phyloP scores from a whole-genome alignment of 352 stramenopile species.

The Pythium phragmitis region DNA sequence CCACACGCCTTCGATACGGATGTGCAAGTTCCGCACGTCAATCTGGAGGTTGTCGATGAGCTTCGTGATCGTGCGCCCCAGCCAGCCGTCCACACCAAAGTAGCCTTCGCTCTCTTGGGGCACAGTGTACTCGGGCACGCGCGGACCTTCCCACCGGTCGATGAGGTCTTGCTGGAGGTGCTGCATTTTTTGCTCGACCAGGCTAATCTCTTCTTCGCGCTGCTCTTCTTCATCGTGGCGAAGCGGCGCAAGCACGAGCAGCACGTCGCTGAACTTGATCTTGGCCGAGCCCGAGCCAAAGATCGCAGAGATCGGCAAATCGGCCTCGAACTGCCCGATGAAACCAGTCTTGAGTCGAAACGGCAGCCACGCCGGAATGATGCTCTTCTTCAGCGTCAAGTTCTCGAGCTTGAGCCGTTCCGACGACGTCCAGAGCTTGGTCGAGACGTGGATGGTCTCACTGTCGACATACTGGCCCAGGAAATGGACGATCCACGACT shows the following conservation, averaged over 20 bases:
- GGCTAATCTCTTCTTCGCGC: conserved; percentile 49
- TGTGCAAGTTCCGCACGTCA: conserved; percentile 85
- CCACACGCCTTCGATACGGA: conserved; percentile 82
- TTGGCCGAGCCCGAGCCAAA: conserved; percentile 78
- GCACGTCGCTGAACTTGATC: conserved; percentile 87
- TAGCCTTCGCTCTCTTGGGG: conserved; percentile 82
- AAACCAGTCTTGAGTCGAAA: conserved; percentile 87
- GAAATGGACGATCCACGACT: conserved; percentile 86
- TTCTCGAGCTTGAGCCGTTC: conserved; percentile 88
- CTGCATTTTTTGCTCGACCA: conserved; percentile 71
- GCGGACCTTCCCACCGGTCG: conserved; percentile 73
- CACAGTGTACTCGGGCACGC: conserved; percentile 62
- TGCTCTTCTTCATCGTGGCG: conserved; percentile 69
- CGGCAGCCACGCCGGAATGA: conserved; percentile 80
- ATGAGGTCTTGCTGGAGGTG: conserved; percentile 74
- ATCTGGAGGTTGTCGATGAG: conserved; percentile 91
- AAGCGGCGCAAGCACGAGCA: conserved; percentile 75
- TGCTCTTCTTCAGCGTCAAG: conserved; percentile 77
- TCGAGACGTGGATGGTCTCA: conserved; percentile 80
- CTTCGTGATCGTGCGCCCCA: conserved; percentile 87
- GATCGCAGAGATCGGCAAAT: conserved; percentile 84
- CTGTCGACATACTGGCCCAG: conserved; percentile 88
- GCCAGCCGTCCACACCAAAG: conserved; percentile 87
- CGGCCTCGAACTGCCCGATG: conserved; percentile 83
- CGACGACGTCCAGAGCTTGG: conserved; percentile 86